phyloP scores from a whole-genome alignment of 164 flowering plant species.

The Brasenia schreberi region DNA sequence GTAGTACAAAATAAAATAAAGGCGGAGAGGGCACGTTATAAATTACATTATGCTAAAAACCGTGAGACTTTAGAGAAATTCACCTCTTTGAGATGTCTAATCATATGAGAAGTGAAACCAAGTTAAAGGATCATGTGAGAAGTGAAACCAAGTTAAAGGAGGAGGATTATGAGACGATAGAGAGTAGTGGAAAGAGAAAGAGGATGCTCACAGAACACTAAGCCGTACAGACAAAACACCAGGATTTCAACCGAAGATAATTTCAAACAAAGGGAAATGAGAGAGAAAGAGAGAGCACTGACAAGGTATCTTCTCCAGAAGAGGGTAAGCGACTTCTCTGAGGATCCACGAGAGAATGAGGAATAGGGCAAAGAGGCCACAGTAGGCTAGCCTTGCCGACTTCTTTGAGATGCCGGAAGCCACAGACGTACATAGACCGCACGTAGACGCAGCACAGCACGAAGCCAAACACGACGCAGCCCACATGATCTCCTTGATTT shows the following conservation, averaged over 20 bases:
- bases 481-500: background rate
- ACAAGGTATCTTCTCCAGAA: slow-evolving; percentile 10
- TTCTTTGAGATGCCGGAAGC: slow-evolving; percentile 4
- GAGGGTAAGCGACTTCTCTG: slow-evolving; percentile 5
- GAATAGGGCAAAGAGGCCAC: slow-evolving; percentile 8
- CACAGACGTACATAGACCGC: slow-evolving; percentile 7
- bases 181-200: too few relatives aligned
- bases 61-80: too few relatives aligned
- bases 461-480: slow-evolving; percentile 6
- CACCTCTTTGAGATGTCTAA: too few relatives aligned
- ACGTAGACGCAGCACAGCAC: slow-evolving; percentile 4
- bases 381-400: slow-evolving; percentile 7
- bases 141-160: too few relatives aligned
- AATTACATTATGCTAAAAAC: too few relatives aligned
- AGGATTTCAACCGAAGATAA: background rate
- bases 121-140: too few relatives aligned
- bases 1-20: too few relatives aligned
- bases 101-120: too few relatives aligned
- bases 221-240: too few relatives aligned
- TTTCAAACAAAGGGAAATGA: background rate
- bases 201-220: too few relatives aligned
- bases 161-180: too few relatives aligned
- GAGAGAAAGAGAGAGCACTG: slow-evolving; percentile 1
- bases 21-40: too few relatives aligned
- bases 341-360: slow-evolving; percentile 7